Conservation (phyloP, 164 flowering plant species). For the Vitis rupestris region DNA sequence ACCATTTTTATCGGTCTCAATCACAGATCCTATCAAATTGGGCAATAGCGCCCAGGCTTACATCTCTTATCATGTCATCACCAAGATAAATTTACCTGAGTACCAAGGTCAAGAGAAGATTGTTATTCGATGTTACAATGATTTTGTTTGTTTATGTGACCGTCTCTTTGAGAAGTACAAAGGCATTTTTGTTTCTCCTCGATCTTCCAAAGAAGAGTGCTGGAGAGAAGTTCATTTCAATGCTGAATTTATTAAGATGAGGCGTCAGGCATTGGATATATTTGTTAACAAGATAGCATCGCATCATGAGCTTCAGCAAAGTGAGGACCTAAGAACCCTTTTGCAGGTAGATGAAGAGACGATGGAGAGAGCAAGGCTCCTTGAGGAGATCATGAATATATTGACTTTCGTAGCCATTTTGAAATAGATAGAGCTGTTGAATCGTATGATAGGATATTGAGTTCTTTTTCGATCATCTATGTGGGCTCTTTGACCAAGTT, state of each 20-base stretch:
- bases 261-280: conserved; percentile 81
- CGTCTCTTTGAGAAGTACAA: conserved; percentile 91
- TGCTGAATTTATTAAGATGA: conserved; percentile 97
- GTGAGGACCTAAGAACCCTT: conserved; percentile 87
- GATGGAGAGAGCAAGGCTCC: background rate
- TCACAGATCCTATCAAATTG: conserved; percentile 92
- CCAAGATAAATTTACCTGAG: conserved; percentile 94
- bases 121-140: conserved; percentile 92
- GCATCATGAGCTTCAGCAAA: conserved; percentile 82
- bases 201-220: conserved; percentile 93
- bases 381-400: conserved; percentile 88
- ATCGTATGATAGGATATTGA: conserved; percentile 65
- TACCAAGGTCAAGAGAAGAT: conserved; percentile 95
- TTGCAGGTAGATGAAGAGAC: conserved; percentile 96
- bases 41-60: conserved; percentile 97
- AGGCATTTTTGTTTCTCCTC: conserved; percentile 90
- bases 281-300: conserved; percentile 88
- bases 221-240: conserved; percentile 97
- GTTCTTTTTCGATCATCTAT: conserved; percentile 72
- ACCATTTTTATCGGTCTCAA: conserved; percentile 78
- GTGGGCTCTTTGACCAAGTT: conserved; percentile 65
- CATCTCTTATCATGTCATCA: conserved; percentile 94
- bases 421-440: conserved; percentile 91
- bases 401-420: conserved; percentile 22
- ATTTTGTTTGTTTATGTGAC: conserved; percentile 95